Conservation (phyloP, 495 filamentous ascomycete genomes). For the Talaromyces nanjingensis region DNA sequence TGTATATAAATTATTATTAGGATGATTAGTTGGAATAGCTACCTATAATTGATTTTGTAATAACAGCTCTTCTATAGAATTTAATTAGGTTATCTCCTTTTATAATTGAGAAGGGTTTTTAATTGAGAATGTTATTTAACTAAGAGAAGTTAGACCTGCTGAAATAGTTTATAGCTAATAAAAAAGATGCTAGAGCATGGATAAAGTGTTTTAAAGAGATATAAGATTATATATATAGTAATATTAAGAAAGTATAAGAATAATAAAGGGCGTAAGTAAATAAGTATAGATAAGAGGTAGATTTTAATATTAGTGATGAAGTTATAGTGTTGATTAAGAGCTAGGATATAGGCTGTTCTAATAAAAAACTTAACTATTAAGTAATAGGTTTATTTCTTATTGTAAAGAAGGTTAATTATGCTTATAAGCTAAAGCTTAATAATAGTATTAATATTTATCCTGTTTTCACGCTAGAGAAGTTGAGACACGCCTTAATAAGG, state of each 20-base stretch:
- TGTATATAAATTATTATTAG: constrained; percentile 8
- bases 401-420: background rate
- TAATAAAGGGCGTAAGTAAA: too few relatives aligned
- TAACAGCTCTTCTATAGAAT: background rate
- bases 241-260: too few relatives aligned
- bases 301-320: too few relatives aligned
- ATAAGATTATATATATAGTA: background rate
- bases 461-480: too few relatives aligned
- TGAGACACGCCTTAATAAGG: too few relatives aligned
- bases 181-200: background rate
- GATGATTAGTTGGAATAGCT: constrained; percentile 13
- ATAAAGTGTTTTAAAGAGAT: background rate
- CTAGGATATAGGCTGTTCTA: too few relatives aligned
- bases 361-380: too few relatives aligned
- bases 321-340: too few relatives aligned
- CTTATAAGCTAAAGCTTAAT: too few relatives aligned
- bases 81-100: background rate
- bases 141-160: background rate
- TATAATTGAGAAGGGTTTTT: background rate
- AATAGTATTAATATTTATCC: constrained; percentile 21
- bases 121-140: background rate
- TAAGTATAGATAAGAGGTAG: too few relatives aligned
- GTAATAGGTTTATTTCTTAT: background rate
- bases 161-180: background rate
- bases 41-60: background rate